These are phyloP conservation scores for Bryoglossum gracile DNA, from an alignment of 495 filamentous ascomycete genomes.

Conservation along the genomic window DNA sequence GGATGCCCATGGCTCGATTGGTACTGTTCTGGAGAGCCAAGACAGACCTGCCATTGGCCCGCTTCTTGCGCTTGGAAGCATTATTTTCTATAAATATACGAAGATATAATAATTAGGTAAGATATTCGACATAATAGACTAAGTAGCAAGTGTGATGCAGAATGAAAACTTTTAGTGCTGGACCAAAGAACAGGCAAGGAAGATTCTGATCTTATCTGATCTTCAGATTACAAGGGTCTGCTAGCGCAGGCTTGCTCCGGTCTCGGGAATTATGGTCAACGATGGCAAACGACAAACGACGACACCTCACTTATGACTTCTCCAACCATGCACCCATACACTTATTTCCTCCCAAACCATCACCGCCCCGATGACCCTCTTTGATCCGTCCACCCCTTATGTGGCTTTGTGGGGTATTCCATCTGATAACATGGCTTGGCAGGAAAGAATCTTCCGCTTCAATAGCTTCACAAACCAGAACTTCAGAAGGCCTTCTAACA, in stretches of 20 bases:
- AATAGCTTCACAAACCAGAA: too few relatives aligned
- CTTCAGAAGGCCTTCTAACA: too few relatives aligned
- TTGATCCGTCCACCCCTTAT: neutral
- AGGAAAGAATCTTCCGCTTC: too few relatives aligned
- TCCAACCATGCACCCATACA: neutral
- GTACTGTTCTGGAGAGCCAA: too few relatives aligned
- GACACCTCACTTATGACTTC: too few relatives aligned
- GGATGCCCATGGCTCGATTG: too few relatives aligned
- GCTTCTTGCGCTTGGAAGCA: neutral
- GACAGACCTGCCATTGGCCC: too few relatives aligned
- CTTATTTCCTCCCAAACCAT: neutral
- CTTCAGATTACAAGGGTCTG: slow-evolving; percentile 8
- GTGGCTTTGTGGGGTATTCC: neutral
- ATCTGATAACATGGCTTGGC: slow-evolving; percentile 11
- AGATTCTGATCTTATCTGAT: slow-evolving; percentile 18
- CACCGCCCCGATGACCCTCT: neutral
- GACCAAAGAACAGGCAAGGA: slow-evolving; percentile 1
- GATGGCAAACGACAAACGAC: too few relatives aligned
- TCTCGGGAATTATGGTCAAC: neutral
- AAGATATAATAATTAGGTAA: neutral
- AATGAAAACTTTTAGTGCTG: neutral
- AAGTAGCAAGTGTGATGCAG: neutral
- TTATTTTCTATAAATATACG: too few relatives aligned
- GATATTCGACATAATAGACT: neutral
- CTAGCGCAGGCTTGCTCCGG: neutral